Base-by-base conservation (phyloP, 1,284 basidiomycete genomes). In the Ceratobasidium sp. region DNA sequence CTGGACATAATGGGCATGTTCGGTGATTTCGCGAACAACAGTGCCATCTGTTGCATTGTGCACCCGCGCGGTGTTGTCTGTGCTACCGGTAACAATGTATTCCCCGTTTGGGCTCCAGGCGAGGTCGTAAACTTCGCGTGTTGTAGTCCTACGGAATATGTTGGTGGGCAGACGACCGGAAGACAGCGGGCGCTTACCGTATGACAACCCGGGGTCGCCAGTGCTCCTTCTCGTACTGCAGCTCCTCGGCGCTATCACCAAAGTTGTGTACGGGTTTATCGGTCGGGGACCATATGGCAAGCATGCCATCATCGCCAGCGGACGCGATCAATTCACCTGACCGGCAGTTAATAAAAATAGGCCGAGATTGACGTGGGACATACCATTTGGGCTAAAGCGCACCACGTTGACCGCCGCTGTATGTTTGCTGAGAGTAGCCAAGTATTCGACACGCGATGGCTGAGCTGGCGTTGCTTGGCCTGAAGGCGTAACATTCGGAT, bases 41-140 rank as follows among this genome's bases (percentile, higher is more conserved):
- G 90, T 90, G 47, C 92, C 94, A 76, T 95, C 92, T 20, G 80
- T 82, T 1, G 88, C 83, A 22, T 88, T 86, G 79, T 92, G 95
- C 67, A 98, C 88, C 53, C 94, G 83, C 0, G 95, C 96, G 1
- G 91, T 92, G 76, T 98, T 98, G 78, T 99, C 97, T 3, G 96
- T 98, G 75, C 94, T 96, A 8, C 96, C 96, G 13, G 94, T 91
- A 58, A 98, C 87, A 70, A 99, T 86, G 73, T 93, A 96, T 74
- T 96, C 93, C 53, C 96, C 94, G 27, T 92, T 90, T 0, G 97
- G 97, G 73, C 93, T 95, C 96, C 96, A 99, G 0, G 95, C 93
- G 52, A 99, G 83, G 78, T 99, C 96, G 78, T 99, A 98, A 12
- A 99, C 94, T 78, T 98, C 95, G 85, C 94, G 94, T 13, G 88